phyloP scores from a whole-genome alignment of 2,329 filamentous ascomycete genomes.

The Talaromyces islandicus region DNA sequence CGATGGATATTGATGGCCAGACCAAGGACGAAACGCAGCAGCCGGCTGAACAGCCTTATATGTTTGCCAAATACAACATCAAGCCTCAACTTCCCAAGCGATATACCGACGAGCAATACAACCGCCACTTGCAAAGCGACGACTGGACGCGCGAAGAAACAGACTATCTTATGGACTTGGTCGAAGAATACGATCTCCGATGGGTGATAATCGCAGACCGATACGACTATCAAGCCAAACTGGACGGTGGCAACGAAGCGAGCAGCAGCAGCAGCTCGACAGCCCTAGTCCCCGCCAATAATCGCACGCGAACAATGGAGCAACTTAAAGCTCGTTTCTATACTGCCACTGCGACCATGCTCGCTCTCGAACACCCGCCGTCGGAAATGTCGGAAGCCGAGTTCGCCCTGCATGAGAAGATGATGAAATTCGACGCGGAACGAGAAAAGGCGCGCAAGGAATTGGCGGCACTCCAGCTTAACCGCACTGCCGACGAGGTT shows the following conservation, averaged over 20 bases:
- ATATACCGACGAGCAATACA: conserved; percentile 85
- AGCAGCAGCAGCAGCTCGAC: conserved; percentile 15
- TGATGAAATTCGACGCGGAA: conserved; percentile 77
- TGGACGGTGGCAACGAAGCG: conserved; percentile 19
- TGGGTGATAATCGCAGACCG: conserved; percentile 92
- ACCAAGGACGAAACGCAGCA: conserved; percentile 29
- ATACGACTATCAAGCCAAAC: conserved; percentile 60
- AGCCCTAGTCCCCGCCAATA: conserved; percentile 31
- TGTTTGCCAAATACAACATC: conserved; percentile 85
- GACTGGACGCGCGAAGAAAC: conserved; percentile 93
- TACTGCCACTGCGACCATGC: conserved; percentile 73
- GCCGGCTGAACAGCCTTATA: conserved; percentile 41
- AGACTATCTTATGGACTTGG: conserved; percentile 75
- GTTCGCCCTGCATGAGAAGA: conserved; percentile 74
- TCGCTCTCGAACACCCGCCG: conserved; percentile 71
- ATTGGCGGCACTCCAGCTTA: conserved; percentile 72
- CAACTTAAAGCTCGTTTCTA: conserved; percentile 92
- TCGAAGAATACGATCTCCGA: conserved; percentile 73
- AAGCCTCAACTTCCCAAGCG: conserved; percentile 64
- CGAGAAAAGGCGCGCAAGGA: conserved; percentile 77
- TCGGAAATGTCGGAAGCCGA: conserved; percentile 84
- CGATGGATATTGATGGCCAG: conserved; percentile 34
- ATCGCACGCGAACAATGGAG: conserved; percentile 66
- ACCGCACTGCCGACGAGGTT: conserved; percentile 77
- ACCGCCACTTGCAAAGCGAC: conserved; percentile 61